These are phyloP conservation scores for Apiotrichum porosum DNA, from an alignment of 1,284 basidiomycete species.

Conservation along the genomic window DNA sequence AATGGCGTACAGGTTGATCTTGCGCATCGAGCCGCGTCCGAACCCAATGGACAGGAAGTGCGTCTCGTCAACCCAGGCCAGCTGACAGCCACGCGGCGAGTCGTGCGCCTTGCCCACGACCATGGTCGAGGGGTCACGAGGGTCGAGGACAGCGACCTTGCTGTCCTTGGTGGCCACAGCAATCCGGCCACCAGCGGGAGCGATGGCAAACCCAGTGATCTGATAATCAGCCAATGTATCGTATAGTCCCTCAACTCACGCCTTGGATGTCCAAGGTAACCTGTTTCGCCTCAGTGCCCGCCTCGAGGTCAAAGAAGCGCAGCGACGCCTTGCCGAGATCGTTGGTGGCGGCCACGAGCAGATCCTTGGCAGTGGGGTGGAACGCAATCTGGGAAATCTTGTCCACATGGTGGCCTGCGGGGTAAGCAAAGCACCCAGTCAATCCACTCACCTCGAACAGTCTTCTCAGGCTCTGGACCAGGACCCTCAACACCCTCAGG, in stretches of 20 bases:
- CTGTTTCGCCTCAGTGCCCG: slow-evolving; percentile 17
- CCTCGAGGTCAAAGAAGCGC: slow-evolving; percentile 41
- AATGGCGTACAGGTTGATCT: slow-evolving; percentile 47
- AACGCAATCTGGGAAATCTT: slow-evolving; percentile 45
- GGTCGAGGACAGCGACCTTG: slow-evolving; percentile 47
- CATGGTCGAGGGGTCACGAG: slow-evolving; percentile 25
- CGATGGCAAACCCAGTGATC: slow-evolving; percentile 46
- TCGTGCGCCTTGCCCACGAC: slow-evolving; percentile 42
- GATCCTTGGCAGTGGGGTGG: slow-evolving; percentile 47
- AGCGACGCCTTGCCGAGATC: slow-evolving; percentile 42
- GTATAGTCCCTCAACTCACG: slow-evolving; percentile 15
- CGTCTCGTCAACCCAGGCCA: slow-evolving; percentile 46
- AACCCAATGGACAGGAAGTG: slow-evolving; percentile 50
- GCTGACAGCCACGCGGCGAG: slow-evolving; percentile 47
- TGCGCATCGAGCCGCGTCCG: slow-evolving; percentile 47
- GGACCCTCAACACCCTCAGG: slow-evolving; percentile 31
- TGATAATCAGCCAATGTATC: slow-evolving; percentile 5
- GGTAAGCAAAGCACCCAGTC: too few relatives aligned
- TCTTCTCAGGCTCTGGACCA: slow-evolving; percentile 31
- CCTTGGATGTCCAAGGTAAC: slow-evolving; percentile 21
- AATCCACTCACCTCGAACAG: slow-evolving; percentile 31
- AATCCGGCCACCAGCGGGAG: slow-evolving; percentile 39
- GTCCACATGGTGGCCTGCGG: too few relatives aligned
- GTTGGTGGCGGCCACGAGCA: slow-evolving; percentile 46
- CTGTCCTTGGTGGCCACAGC: slow-evolving; percentile 51